These are phyloP conservation scores for Ocimum tenuiflorum DNA, from an alignment of 257 asterid species.

Conservation along the genomic window DNA sequence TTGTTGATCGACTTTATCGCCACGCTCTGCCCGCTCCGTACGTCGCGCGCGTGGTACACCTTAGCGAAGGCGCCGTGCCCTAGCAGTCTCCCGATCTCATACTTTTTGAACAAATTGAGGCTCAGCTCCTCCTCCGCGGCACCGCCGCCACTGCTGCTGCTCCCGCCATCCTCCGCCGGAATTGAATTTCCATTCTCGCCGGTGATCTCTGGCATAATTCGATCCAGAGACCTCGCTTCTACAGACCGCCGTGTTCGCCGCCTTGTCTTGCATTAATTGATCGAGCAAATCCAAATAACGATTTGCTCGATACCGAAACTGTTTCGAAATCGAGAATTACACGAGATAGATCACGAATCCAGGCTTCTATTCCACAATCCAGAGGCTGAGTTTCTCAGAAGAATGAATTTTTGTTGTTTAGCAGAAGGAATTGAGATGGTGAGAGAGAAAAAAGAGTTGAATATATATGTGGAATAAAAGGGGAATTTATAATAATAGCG, in stretches of 20 bases:
- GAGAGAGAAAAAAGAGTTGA: not conserved
- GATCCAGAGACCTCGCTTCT: conserved; percentile 6
- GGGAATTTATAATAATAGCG: not conserved
- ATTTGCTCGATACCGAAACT: conserved; percentile 15
- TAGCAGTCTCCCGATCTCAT: conserved; percentile 61
- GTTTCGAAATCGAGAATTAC: not conserved
- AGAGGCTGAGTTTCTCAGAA: not conserved
- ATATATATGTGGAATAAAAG: not conserved
- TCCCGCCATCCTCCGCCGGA: not conserved
- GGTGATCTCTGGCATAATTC: conserved; percentile 26
- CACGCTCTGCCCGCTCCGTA: conserved; percentile 45
- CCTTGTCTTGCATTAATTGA: conserved; percentile 26
- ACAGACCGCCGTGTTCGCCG: not conserved
- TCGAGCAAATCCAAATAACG: conserved; percentile 13
- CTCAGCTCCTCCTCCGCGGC: conserved; percentile 10
- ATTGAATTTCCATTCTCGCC: conserved; percentile 5
- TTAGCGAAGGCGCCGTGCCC: conserved; percentile 78
- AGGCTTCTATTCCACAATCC: not conserved
- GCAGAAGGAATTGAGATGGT: not conserved
- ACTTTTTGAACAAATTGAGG: conserved; percentile 35
- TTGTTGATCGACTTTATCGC: conserved; percentile 63
- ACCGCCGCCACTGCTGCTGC: conserved; percentile 3
- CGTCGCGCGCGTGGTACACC: conserved; percentile 61
- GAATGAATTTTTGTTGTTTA: not conserved
- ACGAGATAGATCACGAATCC: not conserved